Conservation (phyloP, 768 basidiomycete species). For the Collybia sordida region DNA sequence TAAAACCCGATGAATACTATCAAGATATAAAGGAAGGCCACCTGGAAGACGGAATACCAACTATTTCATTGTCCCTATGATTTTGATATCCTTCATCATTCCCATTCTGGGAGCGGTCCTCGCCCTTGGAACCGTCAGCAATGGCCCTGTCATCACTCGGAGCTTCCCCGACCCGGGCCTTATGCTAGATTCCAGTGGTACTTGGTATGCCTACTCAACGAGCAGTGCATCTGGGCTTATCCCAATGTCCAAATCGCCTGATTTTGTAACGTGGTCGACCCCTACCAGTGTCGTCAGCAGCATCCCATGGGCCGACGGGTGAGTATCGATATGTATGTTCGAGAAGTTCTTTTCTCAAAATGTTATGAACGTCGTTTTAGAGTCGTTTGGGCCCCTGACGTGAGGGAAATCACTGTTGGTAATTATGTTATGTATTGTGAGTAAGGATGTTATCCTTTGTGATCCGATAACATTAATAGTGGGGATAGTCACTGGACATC, state of each 20-base stretch:
- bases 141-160: conserved; percentile 6
- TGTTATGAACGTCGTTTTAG: neutral
- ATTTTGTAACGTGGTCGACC: conserved; percentile 17
- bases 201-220: conserved; percentile 11
- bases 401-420: conserved; percentile 6
- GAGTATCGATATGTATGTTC: conserved; percentile 6
- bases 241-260: conserved; percentile 9
- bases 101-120: neutral
- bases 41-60: too few species aligned
- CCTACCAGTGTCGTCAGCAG: conserved; percentile 5
- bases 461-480: conserved; percentile 2
- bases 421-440: conserved; percentile 8
- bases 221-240: conserved; percentile 1
- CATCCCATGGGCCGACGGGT: conserved; percentile 16
- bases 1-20: too few species aligned
- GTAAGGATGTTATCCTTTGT: neutral
- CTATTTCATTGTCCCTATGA: neutral
- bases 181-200: conserved; percentile 8
- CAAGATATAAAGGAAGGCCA: too few species aligned
- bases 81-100: neutral
- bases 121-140: neutral
- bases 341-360: neutral
- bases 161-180: conserved; percentile 15
- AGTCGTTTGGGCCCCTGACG: conserved; percentile 20
- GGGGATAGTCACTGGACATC: conserved; percentile 18